Evolutionary conservation across 164 flowering plant species (phyloP).

Genomic region (Annona cherimola): DNA sequence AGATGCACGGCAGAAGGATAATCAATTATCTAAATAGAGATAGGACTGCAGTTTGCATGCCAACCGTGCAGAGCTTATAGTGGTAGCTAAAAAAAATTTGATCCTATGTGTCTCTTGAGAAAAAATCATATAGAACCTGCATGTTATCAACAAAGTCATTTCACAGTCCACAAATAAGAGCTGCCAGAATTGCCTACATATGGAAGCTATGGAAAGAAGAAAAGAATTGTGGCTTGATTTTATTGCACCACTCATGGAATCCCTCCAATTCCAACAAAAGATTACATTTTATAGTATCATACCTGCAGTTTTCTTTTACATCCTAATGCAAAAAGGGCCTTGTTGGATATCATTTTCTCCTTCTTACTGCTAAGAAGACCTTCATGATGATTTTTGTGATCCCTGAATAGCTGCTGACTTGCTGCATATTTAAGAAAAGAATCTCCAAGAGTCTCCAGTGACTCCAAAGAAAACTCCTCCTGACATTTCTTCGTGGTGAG

Average conservation of each 20-base stretch:
- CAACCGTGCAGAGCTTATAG: too few species aligned
- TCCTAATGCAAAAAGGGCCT: constrained; percentile 59
- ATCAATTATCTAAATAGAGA: too few species aligned
- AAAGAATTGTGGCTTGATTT: too few species aligned
- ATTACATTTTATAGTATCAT: constrained; percentile 6
- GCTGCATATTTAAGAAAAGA: constrained; percentile 87
- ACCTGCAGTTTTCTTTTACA: constrained; percentile 64
- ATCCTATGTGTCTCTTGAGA: too few species aligned
- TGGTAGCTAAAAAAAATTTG: too few species aligned
- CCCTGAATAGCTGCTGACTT: constrained; percentile 60
- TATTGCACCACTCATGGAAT: too few species aligned
- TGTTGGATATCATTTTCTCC: constrained; percentile 53
- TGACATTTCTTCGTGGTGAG: constrained; percentile 79
- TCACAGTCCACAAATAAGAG: background rate
- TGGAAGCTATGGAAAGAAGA: too few species aligned
- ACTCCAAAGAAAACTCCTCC: constrained; percentile 67
- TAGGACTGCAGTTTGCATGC: too few species aligned
- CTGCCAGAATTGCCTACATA: too few species aligned
- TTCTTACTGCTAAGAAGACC: constrained; percentile 68
- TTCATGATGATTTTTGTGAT: constrained; percentile 49
- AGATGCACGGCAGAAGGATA: too few species aligned
- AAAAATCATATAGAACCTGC: too few species aligned
- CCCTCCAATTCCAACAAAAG: too few species aligned
- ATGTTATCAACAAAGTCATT: background rate
- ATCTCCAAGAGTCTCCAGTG: constrained; percentile 92